A percentile compares a stretch with the other conserved stretches of the same genome.
These are phyloP conservation scores for Fusarium zealandicum DNA, from an alignment of 2,329 filamentous ascomycete genomes.

Conservation along the genomic window DNA sequence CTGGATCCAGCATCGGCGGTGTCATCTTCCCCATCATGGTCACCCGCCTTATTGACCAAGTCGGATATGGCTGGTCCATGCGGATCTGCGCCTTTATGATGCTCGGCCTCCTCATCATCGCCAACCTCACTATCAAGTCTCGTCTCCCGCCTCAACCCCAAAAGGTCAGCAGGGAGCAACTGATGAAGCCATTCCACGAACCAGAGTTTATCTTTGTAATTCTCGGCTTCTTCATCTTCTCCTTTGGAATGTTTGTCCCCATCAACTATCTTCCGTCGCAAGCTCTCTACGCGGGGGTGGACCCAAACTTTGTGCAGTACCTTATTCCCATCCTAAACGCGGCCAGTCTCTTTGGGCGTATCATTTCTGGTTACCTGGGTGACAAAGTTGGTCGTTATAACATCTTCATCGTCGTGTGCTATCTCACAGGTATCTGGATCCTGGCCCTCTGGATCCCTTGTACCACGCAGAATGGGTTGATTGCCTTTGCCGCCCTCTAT, in stretches of 20 bases:
- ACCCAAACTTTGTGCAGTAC: slow-evolving; percentile 43
- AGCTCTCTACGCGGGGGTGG: slow-evolving; percentile 42
- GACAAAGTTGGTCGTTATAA: slow-evolving; percentile 52
- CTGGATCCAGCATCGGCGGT: slow-evolving; percentile 49
- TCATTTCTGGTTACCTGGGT: slow-evolving; percentile 44
- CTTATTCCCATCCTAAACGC: slow-evolving; percentile 51
- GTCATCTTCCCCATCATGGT: slow-evolving; percentile 53
- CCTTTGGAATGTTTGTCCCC: slow-evolving; percentile 48
- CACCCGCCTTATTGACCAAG: slow-evolving; percentile 42
- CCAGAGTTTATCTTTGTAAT: slow-evolving; percentile 43
- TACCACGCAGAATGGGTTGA: slow-evolving; percentile 38
- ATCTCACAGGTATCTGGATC: slow-evolving; percentile 48
- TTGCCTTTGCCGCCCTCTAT: slow-evolving; percentile 52
- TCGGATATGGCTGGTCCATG: slow-evolving; percentile 53
- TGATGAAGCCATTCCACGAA: slow-evolving; percentile 46
- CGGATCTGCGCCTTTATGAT: slow-evolving; percentile 50
- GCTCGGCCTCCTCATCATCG: slow-evolving; percentile 43
- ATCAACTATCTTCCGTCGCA: slow-evolving; percentile 48
- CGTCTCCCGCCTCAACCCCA: slow-evolving; percentile 35
- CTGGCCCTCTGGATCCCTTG: slow-evolving; percentile 55
- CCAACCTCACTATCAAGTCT: slow-evolving; percentile 43
- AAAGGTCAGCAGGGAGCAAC: slow-evolving; percentile 42
- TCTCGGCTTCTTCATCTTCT: slow-evolving; percentile 47
- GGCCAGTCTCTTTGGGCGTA: slow-evolving; percentile 48
- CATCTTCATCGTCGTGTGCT: slow-evolving; percentile 55